phyloP scores from a whole-genome alignment of 2,329 filamentous ascomycete species.

The Cercospora citrullina region DNA sequence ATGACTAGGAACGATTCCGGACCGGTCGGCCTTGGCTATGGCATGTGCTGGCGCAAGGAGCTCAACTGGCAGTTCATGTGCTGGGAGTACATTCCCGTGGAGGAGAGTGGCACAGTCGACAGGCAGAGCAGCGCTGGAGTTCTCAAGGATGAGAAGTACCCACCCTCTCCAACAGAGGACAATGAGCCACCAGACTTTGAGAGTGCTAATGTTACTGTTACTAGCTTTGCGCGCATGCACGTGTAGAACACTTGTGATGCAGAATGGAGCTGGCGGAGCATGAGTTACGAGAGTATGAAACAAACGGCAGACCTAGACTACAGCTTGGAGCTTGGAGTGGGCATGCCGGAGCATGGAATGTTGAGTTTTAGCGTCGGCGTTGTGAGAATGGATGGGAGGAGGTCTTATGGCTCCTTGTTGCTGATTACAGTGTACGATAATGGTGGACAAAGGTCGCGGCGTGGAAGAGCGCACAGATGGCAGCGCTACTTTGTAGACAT shows the following conservation, averaged over 20 bases:
- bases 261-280: constrained; percentile 36
- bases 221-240: constrained; percentile 41
- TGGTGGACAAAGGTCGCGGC: background rate
- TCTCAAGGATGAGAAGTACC: constrained; percentile 30
- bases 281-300: constrained; percentile 34
- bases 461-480: background rate
- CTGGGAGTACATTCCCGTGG: constrained; percentile 61
- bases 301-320: constrained; percentile 20
- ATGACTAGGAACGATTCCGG: constrained; percentile 41
- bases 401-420: constrained; percentile 18
- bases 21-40: constrained; percentile 52
- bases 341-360: constrained; percentile 16
- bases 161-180: constrained; percentile 23
- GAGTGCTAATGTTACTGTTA: constrained; percentile 37
- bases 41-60: constrained; percentile 68
- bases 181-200: constrained; percentile 21
- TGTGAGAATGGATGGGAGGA: constrained; percentile 9
- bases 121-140: constrained; percentile 27
- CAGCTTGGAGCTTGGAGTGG: constrained; percentile 18
- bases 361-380: constrained; percentile 25
- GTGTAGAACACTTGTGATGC: constrained; percentile 39
- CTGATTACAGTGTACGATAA: constrained; percentile 24
- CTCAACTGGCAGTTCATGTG: constrained; percentile 83
- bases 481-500: constrained; percentile 8
- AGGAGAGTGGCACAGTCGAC: constrained; percentile 28